A percentile compares a stretch with the other conserved stretches of the same genome.
Conservation (phyloP, 306 rosid species). For the Lathyrus tuberosus region DNA sequence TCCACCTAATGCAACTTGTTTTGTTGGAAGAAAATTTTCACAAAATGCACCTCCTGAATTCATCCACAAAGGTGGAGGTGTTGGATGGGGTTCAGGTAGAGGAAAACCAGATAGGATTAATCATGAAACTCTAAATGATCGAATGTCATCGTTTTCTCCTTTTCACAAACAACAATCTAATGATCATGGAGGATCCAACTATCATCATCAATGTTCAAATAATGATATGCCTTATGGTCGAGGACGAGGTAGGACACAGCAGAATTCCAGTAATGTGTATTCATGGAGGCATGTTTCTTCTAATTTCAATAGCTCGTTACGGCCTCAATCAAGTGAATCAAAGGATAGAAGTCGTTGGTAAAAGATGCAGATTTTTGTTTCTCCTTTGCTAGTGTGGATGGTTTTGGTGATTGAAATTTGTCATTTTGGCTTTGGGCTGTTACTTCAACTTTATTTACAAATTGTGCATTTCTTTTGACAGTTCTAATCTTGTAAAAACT, state of each 20-base stretch:
- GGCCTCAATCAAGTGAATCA: neutral
- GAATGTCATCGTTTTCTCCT: neutral
- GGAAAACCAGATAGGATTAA: neutral
- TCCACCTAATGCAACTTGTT: neutral
- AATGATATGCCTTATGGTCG: constrained; percentile 15
- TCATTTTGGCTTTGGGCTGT: too few relatives aligned
- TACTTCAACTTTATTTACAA: too few relatives aligned
- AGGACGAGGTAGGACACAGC: constrained; percentile 25
- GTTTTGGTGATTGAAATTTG: too few relatives aligned
- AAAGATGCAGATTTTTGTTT: neutral
- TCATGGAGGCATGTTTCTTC: too few relatives aligned
- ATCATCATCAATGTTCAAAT: neutral
- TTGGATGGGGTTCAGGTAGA: constrained; percentile 50
- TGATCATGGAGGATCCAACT: neutral
- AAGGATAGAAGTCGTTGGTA: neutral
- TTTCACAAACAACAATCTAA: neutral
- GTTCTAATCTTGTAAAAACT: too few relatives aligned
- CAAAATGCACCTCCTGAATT: constrained; percentile 15
- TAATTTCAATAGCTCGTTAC: neutral
- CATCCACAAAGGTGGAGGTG: constrained; percentile 30
- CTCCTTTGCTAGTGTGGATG: too few relatives aligned
- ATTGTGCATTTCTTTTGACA: too few relatives aligned
- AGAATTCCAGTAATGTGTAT: neutral
- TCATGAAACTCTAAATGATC: neutral
- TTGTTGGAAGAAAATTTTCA: constrained; percentile 11